Conservation (phyloP, 176 grass and related monocot species). For the Carex pumila region DNA sequence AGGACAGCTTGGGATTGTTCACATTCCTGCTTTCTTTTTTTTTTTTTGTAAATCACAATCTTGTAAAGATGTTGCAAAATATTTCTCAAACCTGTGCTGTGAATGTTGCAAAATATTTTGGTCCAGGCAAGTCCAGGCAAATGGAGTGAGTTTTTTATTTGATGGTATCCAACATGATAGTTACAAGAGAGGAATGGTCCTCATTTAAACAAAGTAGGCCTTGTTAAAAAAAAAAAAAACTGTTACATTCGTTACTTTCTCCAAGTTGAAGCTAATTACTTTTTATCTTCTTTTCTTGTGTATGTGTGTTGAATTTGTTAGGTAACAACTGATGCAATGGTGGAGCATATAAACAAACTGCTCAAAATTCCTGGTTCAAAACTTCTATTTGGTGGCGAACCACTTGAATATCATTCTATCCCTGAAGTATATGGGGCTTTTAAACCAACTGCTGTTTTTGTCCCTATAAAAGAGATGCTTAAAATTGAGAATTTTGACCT, state of each 20-base stretch:
- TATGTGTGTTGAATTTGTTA: neutral
- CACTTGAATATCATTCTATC: conserved; percentile 78
- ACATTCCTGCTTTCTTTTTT: neutral
- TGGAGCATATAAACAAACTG: conserved; percentile 61
- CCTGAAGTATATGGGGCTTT: conserved; percentile 89
- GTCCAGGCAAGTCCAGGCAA: neutral
- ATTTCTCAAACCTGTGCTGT: neutral
- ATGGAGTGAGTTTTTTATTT: neutral
- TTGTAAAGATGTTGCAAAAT: neutral
- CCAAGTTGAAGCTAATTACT: neutral
- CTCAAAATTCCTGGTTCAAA: conserved; percentile 87
- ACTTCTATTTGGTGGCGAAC: conserved; percentile 81
- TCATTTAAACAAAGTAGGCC: neutral
- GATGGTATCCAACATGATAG: neutral
- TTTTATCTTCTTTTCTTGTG: neutral
- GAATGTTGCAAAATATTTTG: neutral
- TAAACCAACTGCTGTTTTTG: conserved; percentile 85
- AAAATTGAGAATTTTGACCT: conserved; percentile 70
- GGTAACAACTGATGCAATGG: conserved; percentile 83
- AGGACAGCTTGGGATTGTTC: neutral
- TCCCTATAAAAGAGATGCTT: conserved; percentile 75
- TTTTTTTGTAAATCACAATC: neutral
- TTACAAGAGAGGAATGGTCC: neutral
- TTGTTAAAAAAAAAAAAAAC: neutral
- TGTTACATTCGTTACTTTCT: neutral